phyloP scores from a whole-genome alignment of 2,329 filamentous ascomycete genomes.

The Botrytis galanthina region DNA sequence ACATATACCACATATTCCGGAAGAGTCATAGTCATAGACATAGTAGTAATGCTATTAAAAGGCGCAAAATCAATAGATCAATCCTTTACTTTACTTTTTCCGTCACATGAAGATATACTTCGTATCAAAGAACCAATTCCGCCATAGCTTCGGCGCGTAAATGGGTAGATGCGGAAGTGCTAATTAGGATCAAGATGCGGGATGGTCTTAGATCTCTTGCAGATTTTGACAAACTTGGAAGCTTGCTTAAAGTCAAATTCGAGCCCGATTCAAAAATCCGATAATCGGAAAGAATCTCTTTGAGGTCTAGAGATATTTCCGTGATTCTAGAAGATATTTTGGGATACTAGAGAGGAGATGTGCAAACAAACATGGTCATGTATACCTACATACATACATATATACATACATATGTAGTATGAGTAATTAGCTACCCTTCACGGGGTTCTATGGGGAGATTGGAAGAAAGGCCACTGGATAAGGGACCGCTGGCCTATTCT shows the following conservation, averaged over 20 bases:
- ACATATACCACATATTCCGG: neutral
- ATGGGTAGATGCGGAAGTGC: neutral
- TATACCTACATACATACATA: neutral
- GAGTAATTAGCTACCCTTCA: neutral
- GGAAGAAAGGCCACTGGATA: conserved; percentile 3
- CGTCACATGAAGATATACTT: conserved; percentile 3
- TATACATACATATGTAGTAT: neutral
- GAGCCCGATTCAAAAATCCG: conserved; percentile 1
- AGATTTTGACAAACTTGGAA: conserved; percentile 3
- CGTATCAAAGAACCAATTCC: neutral
- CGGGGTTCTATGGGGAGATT: neutral
- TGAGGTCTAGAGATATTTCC: neutral
- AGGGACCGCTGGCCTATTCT: conserved; percentile 15
- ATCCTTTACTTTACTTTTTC: neutral
- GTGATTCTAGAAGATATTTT: conserved; percentile 4
- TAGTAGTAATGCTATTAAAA: neutral
- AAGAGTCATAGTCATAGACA: neutral
- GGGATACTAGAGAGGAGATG: neutral
- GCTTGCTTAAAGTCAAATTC: neutral
- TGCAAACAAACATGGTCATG: neutral
- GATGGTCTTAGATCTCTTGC: conserved; percentile 17
- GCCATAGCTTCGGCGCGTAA: conserved; percentile 18
- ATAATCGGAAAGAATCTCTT: neutral
- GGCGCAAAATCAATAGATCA: conserved; percentile 4
- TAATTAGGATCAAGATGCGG: neutral